These are phyloP conservation scores for Fusarium caatingaense DNA, from an alignment of 2,329 filamentous ascomycete genomes.

Conservation along the genomic window DNA sequence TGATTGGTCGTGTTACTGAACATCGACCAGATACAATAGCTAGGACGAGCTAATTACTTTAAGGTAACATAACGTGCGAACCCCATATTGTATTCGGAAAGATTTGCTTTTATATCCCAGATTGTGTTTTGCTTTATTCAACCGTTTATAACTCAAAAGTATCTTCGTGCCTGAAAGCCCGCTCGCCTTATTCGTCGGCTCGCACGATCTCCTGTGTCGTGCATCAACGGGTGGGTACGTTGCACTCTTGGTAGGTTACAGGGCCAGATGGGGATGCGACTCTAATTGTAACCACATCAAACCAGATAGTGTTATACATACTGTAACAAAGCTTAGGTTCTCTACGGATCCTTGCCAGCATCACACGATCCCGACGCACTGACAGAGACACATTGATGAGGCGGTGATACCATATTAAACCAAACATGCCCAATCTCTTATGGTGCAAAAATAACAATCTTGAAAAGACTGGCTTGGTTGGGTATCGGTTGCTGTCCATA, in stretches of 20 bases:
- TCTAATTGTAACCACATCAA: slow-evolving; percentile 32
- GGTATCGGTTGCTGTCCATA: slow-evolving; percentile 4
- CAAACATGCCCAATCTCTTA: neutral
- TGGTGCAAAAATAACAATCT: neutral
- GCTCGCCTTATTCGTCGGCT: slow-evolving; percentile 40
- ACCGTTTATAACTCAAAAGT: slow-evolving; percentile 20
- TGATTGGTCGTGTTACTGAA: neutral
- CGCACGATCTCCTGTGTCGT: slow-evolving; percentile 44
- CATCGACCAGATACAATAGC: neutral
- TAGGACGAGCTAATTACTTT: neutral
- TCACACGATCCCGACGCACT: slow-evolving; percentile 4
- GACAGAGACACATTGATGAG: neutral
- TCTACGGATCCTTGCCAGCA: slow-evolving; percentile 2
- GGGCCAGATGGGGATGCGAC: slow-evolving; percentile 29
- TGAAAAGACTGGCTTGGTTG: slow-evolving; percentile 5
- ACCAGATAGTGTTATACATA: slow-evolving; percentile 24
- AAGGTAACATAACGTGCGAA: neutral
- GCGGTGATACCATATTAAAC: neutral
- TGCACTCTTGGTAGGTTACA: slow-evolving; percentile 8
- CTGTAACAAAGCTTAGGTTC: neutral
- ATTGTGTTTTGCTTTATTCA: slow-evolving; percentile 14
- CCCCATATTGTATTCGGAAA: neutral
- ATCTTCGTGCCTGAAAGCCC: slow-evolving; percentile 36
- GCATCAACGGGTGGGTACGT: slow-evolving; percentile 30
- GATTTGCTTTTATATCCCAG: slow-evolving; percentile 4